Percentiles rank a stretch among this genome's conserved stretches.
These are phyloP conservation scores for Arctostaphylos glauca DNA, from an alignment of 148 eudicot species.

Conservation along the genomic window DNA sequence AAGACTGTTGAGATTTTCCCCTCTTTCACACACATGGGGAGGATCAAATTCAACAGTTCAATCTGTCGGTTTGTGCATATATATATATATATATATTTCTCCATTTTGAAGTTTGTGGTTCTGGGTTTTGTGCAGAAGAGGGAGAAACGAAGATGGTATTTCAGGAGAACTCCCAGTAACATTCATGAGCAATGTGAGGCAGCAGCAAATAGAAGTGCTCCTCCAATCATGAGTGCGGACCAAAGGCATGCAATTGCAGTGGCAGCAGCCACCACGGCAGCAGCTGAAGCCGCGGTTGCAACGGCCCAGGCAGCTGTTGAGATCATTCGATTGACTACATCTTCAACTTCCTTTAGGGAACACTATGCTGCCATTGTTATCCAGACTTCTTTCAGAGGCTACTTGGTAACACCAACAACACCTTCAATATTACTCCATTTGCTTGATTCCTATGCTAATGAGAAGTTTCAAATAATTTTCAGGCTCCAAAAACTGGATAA, in stretches of 20 bases:
- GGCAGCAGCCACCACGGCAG: constrained; percentile 46
- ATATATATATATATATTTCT: too few species aligned
- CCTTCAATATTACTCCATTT: neutral
- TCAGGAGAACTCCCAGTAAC: constrained; percentile 41
- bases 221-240: constrained; percentile 18
- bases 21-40: too few species aligned
- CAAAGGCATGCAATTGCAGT: constrained; percentile 49
- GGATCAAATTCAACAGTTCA: neutral
- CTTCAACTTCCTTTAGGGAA: constrained; percentile 29
- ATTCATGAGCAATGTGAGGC: constrained; percentile 22
- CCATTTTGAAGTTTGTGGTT: neutral
- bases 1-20: too few species aligned
- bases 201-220: neutral
- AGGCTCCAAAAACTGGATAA: neutral
- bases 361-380: constrained; percentile 68
- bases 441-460: neutral
- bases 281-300: constrained; percentile 55
- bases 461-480: neutral
- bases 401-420: constrained; percentile 51
- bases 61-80: neutral
- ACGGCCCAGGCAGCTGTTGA: constrained; percentile 64
- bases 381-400: constrained; percentile 87
- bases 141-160: constrained; percentile 73
- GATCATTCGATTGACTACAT: constrained; percentile 36
- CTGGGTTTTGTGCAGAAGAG: constrained; percentile 36